Base-by-base conservation (phyloP, 2,329 filamentous ascomycete genomes). In the Talaromyces sp. region DNA sequence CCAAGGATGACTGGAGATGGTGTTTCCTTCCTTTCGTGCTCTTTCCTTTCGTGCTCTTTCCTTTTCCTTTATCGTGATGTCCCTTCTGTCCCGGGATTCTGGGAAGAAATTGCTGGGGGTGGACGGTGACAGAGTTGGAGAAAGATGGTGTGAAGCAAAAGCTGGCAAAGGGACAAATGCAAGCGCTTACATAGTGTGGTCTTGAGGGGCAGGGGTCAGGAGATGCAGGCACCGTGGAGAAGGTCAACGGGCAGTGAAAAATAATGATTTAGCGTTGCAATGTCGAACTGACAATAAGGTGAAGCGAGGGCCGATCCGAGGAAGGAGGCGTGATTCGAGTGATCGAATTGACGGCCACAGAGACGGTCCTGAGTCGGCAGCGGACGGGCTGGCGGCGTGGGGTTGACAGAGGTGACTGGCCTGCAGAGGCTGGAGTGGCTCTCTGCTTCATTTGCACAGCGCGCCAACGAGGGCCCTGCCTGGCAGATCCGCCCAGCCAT, bases 221-320 rank as follows among this genome's bases (percentile, higher is more conserved):
- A 59, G 61, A 59, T 53, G 61, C 61, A 63, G 61, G 61, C 61
- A 63, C 61, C 57, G 61, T 34, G 40, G 57, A 50, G 61, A 40
- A 36, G 40, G 23, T 34, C 51, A 61, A 63, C 62, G 56, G 23
- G 60, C 52, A 59, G 55, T 30, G 14, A 42, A 23, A 23, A 23
- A 23, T 23, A 23, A 16, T 50, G 59, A 60, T 61, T 52, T 62
- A 62, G 60, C 51, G 60, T 62, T 58, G 56, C 60, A 61, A 61
- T 57, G 44, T 47, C 18, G 44, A 47, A 12, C 12, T 44, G 58
- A 61, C 63, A 66, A 66, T 63, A 68, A 68, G 68, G 68, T 67
- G 64, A 63, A 57, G 67, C 55, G 63, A 64, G 55, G 66, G 68
- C 63, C 67, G 70, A 74, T 74, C 70, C 50, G 65, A 69, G 70